Percentiles rank a stretch among this genome's conserved stretches.
Conservation (phyloP, 352 stramenopile species). For the Phytophthora nicotianae region DNA sequence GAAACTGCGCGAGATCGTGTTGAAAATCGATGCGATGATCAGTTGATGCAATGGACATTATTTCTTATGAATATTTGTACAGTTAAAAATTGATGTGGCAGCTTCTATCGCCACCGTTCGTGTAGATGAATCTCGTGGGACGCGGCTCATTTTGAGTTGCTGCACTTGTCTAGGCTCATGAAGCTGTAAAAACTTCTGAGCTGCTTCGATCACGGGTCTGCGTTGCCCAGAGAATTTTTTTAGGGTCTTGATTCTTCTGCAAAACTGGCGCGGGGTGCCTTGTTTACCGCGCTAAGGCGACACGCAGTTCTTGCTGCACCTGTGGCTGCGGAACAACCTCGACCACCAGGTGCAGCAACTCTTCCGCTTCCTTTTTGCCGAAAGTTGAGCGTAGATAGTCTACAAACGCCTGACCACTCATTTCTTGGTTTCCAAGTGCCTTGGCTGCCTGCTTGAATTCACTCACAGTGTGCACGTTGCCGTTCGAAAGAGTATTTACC, state of each 20-base stretch:
- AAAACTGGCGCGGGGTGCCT: neutral
- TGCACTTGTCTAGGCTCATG: constrained; percentile 2
- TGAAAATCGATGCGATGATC: constrained; percentile 66
- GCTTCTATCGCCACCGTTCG: constrained; percentile 42
- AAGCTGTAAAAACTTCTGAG: constrained; percentile 7
- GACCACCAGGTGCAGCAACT: constrained; percentile 68
- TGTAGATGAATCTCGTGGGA: constrained; percentile 21
- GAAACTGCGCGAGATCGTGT: constrained; percentile 62
- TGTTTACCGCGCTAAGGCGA: constrained; percentile 48
- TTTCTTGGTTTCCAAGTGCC: constrained; percentile 71
- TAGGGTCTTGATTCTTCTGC: constrained; percentile 2
- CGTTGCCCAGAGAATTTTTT: neutral
- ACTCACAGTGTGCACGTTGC: constrained; percentile 49
- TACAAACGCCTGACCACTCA: constrained; percentile 68
- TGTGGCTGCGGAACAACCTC: constrained; percentile 67
- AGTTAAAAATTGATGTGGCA: constrained; percentile 34
- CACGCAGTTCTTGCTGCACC: constrained; percentile 62
- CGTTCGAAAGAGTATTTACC: constrained; percentile 59
- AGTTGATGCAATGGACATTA: constrained; percentile 30
- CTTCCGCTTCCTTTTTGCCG: constrained; percentile 51
- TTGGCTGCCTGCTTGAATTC: constrained; percentile 78
- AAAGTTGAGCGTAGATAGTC: constrained; percentile 64
- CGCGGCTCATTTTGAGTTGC: constrained; percentile 3
- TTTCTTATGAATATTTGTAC: constrained; percentile 47
- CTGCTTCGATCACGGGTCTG: constrained; percentile 1